Conservation (phyloP, 2,329 filamentous ascomycete species). For the Trichoderma guizhouense region DNA sequence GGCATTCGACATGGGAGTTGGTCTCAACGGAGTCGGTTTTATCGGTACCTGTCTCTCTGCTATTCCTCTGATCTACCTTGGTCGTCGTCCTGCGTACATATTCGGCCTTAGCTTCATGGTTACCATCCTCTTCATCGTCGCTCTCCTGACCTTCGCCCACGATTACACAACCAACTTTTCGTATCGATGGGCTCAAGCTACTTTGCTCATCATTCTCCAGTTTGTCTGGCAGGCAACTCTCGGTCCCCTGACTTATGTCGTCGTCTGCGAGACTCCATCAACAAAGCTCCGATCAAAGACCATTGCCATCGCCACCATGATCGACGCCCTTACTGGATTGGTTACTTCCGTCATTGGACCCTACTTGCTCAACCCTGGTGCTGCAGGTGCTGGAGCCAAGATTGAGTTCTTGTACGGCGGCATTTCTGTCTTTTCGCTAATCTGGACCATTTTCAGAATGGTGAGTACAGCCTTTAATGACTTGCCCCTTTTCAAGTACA, state of each 20-base stretch:
- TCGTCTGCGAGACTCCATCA: conserved; percentile 52
- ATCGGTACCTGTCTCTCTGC: conserved; percentile 44
- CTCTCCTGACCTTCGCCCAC: conserved; percentile 31
- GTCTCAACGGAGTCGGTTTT: conserved; percentile 16
- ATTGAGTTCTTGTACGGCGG: conserved; percentile 17
- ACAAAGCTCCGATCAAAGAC: conserved; percentile 54
- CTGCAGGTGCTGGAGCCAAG: conserved; percentile 13
- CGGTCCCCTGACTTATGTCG: conserved; percentile 51
- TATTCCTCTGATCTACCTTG: conserved; percentile 42
- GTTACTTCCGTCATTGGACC: conserved; percentile 16
- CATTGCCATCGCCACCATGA: conserved; percentile 30
- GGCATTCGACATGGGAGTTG: conserved; percentile 22
- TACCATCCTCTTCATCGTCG: conserved; percentile 38
- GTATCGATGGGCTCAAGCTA: conserved; percentile 40
- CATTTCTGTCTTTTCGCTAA: conserved; percentile 13
- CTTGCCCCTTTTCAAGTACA: not conserved
- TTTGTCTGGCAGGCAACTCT: conserved; percentile 54
- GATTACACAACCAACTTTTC: conserved; percentile 5
- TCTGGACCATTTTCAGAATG: conserved; percentile 16
- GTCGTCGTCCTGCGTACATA: conserved; percentile 44
- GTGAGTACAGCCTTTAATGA: not conserved
- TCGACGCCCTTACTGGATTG: conserved; percentile 4
- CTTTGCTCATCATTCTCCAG: conserved; percentile 50
- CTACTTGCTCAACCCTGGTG: conserved; percentile 14
- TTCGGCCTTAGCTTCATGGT: conserved; percentile 42